These are phyloP conservation scores for Fusarium virguliforme DNA, from an alignment of 2,329 filamentous ascomycete genomes.

Conservation along the genomic window DNA sequence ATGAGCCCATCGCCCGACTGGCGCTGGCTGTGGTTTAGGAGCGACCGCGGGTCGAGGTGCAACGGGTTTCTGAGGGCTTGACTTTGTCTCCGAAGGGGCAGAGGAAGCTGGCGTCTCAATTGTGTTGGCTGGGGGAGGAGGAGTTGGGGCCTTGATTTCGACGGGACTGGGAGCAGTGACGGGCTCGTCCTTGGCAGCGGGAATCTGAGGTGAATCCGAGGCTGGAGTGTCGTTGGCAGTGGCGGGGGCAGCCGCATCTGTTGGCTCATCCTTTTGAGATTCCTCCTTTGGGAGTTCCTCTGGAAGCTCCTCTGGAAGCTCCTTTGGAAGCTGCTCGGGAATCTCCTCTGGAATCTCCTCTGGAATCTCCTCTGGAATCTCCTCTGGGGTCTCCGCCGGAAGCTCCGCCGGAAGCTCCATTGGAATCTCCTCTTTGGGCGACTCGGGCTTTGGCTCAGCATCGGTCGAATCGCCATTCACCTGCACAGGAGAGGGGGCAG, in stretches of 20 bases:
- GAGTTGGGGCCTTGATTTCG: constrained; percentile 42
- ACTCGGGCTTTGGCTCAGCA: constrained; percentile 21
- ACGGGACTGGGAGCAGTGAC: constrained; percentile 35
- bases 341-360: neutral
- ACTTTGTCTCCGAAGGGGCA: constrained; percentile 42
- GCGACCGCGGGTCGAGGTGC: constrained; percentile 30
- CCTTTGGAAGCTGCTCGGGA: no score
- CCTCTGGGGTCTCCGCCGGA: neutral
- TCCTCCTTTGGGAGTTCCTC: neutral
- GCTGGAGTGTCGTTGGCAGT: constrained; percentile 19
- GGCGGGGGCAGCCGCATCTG: constrained; percentile 10
- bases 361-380: neutral
- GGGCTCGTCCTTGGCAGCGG: constrained; percentile 33
- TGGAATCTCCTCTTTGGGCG: constrained; percentile 13
- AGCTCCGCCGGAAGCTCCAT: neutral
- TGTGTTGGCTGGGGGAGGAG: constrained; percentile 36
- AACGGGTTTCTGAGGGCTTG: constrained; percentile 42
- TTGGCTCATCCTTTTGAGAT: constrained; percentile 25
- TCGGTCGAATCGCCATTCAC: constrained; percentile 19
- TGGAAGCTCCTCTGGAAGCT: no score
- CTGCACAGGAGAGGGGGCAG: constrained; percentile 17
- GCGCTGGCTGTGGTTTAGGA: constrained; percentile 52
- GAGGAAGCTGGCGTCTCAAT: constrained; percentile 40
- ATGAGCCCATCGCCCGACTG: constrained; percentile 57
- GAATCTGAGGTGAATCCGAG: constrained; percentile 33